Evolutionary conservation across 805 yeast genomes (phyloP).

Genomic region (Candida ulmi): DNA sequence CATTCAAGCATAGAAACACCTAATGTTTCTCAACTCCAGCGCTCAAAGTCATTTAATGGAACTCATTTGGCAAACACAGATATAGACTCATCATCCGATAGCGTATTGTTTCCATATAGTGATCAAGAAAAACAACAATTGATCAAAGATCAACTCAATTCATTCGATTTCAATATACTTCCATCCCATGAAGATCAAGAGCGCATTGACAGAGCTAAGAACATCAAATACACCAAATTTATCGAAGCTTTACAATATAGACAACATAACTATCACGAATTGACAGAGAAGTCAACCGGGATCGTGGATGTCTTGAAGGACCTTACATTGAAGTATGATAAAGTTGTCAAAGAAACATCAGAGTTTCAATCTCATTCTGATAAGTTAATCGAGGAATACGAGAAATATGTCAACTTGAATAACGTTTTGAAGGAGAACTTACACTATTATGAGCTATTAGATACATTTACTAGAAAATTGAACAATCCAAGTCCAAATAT

Average conservation of each 20-base stretch:
- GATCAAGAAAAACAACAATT: conserved; percentile 29
- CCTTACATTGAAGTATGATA: conserved; percentile 46
- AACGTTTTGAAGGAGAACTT: conserved; percentile 44
- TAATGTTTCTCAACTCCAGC: conserved; percentile 5
- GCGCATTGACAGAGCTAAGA: conserved; percentile 32
- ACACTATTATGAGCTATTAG: conserved; percentile 62
- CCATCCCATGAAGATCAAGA: conserved; percentile 35
- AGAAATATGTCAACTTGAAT: conserved; percentile 35
- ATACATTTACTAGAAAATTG: conserved; percentile 59
- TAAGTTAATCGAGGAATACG: conserved; percentile 41
- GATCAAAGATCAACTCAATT: conserved; percentile 31
- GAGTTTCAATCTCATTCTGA: conserved; percentile 59
- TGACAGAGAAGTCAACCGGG: conserved; percentile 39
- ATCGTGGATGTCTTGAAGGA: conserved; percentile 41
- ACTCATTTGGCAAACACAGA: neutral
- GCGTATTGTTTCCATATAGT: conserved; percentile 20
- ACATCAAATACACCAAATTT: conserved; percentile 24
- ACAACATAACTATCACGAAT: conserved; percentile 25
- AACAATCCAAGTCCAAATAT: conserved; percentile 67
- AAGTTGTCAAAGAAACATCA: conserved; percentile 55
- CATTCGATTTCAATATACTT: conserved; percentile 37
- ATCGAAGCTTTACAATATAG: conserved; percentile 28
- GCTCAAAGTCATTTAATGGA: conserved; percentile 11
- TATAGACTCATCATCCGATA: neutral
- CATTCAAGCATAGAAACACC: conserved; percentile 2